Base-by-base conservation (phyloP, 2,329 filamentous ascomycete genomes). In the Pyricularia sp. region DNA sequence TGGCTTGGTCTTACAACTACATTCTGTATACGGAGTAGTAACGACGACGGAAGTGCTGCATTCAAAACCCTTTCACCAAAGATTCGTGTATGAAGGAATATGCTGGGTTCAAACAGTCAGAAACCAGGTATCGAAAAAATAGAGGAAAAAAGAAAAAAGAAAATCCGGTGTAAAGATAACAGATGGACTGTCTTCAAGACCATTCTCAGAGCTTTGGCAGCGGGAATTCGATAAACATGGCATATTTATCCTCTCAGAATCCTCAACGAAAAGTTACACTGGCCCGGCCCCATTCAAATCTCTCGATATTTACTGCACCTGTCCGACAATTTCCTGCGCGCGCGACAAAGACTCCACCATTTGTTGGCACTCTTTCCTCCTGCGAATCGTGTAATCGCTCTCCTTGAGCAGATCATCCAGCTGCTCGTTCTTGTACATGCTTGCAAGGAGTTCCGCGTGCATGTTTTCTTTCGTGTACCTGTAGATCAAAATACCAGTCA, bases 391-490 rank as follows among this genome's bases (percentile, higher is more conserved):
- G 85, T 97, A 98, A 80, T 99, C 95, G 78, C 92, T 97, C 82
- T 99, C 95, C 86, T 97, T 97, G 72, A 99, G 89, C 72, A 99
- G 84, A 71, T 97, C 94, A 74, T 99, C 95, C 31, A 97, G 86
- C 75, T 94, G 92, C 78, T 92, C 90, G 68, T 89, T 90, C 78
- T 93, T 90, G 85, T 99, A 99, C 92, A 99, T 95, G 81, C 97
- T 94, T 82, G 97, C 94, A 64, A 99, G 87, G 28, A 99, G 87
- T 81, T 99, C 95, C 75, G 92, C 88, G 79, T 99, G 95, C 94
- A 99, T 99, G 79, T 97, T 93, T 74, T 98, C 94, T 82, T 97
- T 98, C 74, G 94, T 97, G 79, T 90, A 92, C 76, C 93, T 97
- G 73, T 9, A 14, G 26, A 2, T 10, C 5, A 26, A 25, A 42